Conservation (phyloP, 768 basidiomycete genomes). For the Leccinum uliginosum region DNA sequence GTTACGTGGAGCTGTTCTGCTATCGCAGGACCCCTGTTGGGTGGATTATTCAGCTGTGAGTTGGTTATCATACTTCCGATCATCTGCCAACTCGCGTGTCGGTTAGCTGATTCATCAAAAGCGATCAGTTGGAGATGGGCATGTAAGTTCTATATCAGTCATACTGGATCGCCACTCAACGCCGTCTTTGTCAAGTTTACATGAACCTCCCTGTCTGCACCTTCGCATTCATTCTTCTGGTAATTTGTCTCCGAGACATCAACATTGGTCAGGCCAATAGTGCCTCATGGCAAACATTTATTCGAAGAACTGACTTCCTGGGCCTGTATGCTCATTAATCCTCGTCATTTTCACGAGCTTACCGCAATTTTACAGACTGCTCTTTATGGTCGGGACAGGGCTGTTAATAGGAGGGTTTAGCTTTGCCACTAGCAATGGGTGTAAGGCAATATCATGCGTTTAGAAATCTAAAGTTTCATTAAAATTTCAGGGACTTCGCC, state of each 20-base stretch:
- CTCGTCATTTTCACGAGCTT: constrained; percentile 15
- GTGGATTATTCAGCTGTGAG: constrained; percentile 76
- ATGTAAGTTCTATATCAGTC: constrained; percentile 49
- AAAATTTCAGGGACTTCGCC: constrained; percentile 53
- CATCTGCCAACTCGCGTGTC: constrained; percentile 19
- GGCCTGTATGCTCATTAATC: constrained; percentile 57
- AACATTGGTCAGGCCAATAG: constrained; percentile 40
- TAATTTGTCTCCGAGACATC: constrained; percentile 56
- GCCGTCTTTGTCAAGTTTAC: constrained; percentile 50
- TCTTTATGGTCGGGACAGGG: constrained; percentile 74
- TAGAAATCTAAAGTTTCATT: constrained; percentile 10
- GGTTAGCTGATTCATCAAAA: constrained; percentile 26
- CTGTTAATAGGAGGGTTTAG: constrained; percentile 77
- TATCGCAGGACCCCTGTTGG: constrained; percentile 77
- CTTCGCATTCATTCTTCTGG: constrained; percentile 53
- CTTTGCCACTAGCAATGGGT: constrained; percentile 63
- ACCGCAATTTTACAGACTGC: constrained; percentile 40
- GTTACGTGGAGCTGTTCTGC: constrained; percentile 86
- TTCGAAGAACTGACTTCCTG: constrained; percentile 64
- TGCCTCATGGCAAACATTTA: constrained; percentile 54
- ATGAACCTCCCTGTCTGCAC: constrained; percentile 77
- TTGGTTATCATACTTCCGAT: constrained; percentile 11
- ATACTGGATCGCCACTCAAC: constrained; percentile 16
- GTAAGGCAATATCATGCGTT: constrained; percentile 39
- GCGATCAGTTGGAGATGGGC: constrained; percentile 76